phyloP scores from a whole-genome alignment of 306 rosid species.

The Rosa lucieae region DNA sequence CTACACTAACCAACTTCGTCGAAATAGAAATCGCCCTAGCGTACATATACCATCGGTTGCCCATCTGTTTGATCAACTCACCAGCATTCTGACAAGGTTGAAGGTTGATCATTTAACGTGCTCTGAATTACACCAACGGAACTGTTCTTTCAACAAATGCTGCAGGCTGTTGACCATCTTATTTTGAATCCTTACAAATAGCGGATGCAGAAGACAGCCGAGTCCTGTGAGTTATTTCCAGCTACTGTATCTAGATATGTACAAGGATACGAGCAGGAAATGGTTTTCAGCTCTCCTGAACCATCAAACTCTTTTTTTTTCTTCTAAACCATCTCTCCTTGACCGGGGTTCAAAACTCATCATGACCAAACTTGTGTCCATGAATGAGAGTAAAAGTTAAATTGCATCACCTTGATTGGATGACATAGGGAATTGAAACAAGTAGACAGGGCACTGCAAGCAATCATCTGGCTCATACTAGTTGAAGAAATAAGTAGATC shows the following conservation, averaged over 20 bases:
- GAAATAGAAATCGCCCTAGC: background rate
- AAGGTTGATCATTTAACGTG: slow-evolving; percentile 10
- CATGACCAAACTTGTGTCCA: slow-evolving; percentile 25
- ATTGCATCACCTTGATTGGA: slow-evolving; percentile 21
- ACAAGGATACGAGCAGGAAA: slow-evolving; percentile 24
- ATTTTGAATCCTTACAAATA: slow-evolving; percentile 25
- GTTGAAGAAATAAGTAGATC: slow-evolving; percentile 80
- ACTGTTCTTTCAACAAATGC: slow-evolving; percentile 21
- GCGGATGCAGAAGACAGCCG: slow-evolving; percentile 31
- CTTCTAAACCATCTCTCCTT: slow-evolving; percentile 23
- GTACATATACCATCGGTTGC: background rate
- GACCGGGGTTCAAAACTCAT: slow-evolving; percentile 4
- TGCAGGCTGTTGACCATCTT: slow-evolving; percentile 22
- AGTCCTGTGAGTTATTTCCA: slow-evolving; percentile 20
- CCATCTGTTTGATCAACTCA: slow-evolving; percentile 25
- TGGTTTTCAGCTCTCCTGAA: slow-evolving; percentile 9
- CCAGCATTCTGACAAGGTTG: slow-evolving; percentile 14
- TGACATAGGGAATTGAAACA: slow-evolving; percentile 28
- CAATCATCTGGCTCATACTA: slow-evolving; percentile 35
- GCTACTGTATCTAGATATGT: slow-evolving; percentile 23
- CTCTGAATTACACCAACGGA: slow-evolving; percentile 16
- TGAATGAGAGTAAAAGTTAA: slow-evolving; percentile 23
- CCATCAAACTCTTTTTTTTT: slow-evolving; percentile 17
- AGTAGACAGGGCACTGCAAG: slow-evolving; percentile 20
- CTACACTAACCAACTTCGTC: background rate